Evolutionary conservation across 2,329 filamentous ascomycete genomes (phyloP), one percentile per base, ranked within the genome.

Genomic region (Aureobasidium zeae): DNA sequence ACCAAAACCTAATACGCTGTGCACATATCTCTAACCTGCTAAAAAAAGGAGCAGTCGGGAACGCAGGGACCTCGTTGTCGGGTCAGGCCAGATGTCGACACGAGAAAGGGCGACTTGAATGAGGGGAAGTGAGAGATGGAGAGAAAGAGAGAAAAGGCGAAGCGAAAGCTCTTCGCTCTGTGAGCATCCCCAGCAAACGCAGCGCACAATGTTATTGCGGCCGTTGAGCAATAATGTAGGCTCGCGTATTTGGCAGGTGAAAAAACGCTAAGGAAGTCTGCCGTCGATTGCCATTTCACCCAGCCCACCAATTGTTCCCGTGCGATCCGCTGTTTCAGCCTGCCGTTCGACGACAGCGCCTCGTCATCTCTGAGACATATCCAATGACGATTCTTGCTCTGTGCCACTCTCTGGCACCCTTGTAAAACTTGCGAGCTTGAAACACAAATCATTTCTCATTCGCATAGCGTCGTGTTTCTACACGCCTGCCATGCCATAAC

Each of bases 201-300:
- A 30, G 30, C 36, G 26, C 37, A 41, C 37, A 32, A 31, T 31
- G 37, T 41, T 31, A 32, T 41, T 41, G 37, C 37, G 13, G 37
- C 37, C 37, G 37, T 41, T 41, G 37, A 28, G 37, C 28, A 32
- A 41, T 41, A 39, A 32, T 41, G 37, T 41, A 31, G 37, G 28
- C 37, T 41, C 37, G 37, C 28, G 24, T 41, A 41, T 41, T 25
- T 31, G 36, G 7, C 22, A 25, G 22, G 22, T 25, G 7, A 25
- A 25, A 7, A 11, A 25, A 25, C 7, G 11, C 11, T n/a, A n/a
- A n/a, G n/a, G 30, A 39, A 39, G 36, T 39, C 36, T 39, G 36
- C 22, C 36, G 26, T 26, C 36, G 36, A 39, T 39, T 39, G 19
- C 30, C 25, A 39, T 39, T 39, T 39, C n/a, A 26, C 36, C 17